Conservation (phyloP, 169 alveolate species). For the Eimeria necatrix region DNA sequence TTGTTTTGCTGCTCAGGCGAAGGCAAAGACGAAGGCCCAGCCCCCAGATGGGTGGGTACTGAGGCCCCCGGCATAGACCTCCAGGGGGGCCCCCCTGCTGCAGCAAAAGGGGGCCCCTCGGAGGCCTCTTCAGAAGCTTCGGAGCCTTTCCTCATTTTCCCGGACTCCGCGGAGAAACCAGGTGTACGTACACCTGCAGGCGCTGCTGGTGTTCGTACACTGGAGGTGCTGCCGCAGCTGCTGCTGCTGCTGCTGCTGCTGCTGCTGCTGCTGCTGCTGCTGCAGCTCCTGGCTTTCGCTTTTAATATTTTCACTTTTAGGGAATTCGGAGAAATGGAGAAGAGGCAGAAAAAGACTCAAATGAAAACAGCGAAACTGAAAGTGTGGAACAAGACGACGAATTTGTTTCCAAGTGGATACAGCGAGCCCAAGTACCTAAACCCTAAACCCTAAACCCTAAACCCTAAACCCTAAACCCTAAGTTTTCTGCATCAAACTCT, state of each 20-base stretch:
- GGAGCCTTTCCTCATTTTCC: background rate
- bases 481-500: background rate
- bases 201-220: no score
- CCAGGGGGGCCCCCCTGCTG: background rate
- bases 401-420: background rate
- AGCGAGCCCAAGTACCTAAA: background rate
- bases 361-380: background rate
- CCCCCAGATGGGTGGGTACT: background rate
- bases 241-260: background rate
- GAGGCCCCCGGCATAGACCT: slow-evolving; percentile 2
- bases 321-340: background rate
- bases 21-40: slow-evolving; percentile 3
- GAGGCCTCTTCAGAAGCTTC: background rate
- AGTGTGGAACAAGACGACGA: background rate
- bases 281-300: background rate
- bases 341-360: background rate
- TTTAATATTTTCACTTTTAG: background rate
- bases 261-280: background rate
- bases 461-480: no score
- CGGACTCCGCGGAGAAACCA: background rate
- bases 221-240: no score
- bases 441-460: no score
- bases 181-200: background rate
- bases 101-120: background rate
- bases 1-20: background rate